Conservation (phyloP, 1,284 basidiomycete species). For the Rhizoctonia solani region DNA sequence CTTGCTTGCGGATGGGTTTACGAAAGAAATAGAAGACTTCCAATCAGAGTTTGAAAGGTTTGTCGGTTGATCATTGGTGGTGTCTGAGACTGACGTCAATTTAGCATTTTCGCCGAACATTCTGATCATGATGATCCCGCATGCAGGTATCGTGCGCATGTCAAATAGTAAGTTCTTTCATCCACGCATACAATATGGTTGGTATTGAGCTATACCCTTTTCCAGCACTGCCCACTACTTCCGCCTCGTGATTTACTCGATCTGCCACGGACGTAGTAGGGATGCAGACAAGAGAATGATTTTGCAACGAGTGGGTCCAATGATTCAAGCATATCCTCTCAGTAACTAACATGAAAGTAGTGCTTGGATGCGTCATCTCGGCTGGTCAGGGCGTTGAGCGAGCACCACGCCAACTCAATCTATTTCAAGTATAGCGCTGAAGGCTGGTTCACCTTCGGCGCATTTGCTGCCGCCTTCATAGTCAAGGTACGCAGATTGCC, state of each 20-base stretch:
- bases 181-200: background rate
- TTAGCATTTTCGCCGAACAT: conserved; percentile 12
- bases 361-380: conserved; percentile 21
- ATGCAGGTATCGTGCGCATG: conserved; percentile 16
- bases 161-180: conserved; percentile 5
- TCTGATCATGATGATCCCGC: background rate
- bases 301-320: too few species aligned
- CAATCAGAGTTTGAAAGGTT: conserved; percentile 7
- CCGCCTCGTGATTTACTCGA: conserved; percentile 28
- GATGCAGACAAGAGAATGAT: background rate
- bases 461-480: conserved; percentile 30
- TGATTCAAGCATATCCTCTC: too few species aligned
- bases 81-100: background rate
- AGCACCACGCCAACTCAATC: conserved; percentile 23
- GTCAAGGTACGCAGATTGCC: conserved; percentile 8
- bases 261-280: background rate
- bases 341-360: too few species aligned
- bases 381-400: conserved; percentile 22
- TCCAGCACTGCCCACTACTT: conserved; percentile 24
- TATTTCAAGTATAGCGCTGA: conserved; percentile 32
- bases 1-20: background rate
- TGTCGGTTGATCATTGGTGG: background rate
- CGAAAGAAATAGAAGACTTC: conserved; percentile 8
- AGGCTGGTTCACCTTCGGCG: conserved; percentile 33
- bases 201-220: background rate